Evolutionary conservation across 2,329 filamentous ascomycete genomes (phyloP).

Genomic region (Volutella citrinella): DNA sequence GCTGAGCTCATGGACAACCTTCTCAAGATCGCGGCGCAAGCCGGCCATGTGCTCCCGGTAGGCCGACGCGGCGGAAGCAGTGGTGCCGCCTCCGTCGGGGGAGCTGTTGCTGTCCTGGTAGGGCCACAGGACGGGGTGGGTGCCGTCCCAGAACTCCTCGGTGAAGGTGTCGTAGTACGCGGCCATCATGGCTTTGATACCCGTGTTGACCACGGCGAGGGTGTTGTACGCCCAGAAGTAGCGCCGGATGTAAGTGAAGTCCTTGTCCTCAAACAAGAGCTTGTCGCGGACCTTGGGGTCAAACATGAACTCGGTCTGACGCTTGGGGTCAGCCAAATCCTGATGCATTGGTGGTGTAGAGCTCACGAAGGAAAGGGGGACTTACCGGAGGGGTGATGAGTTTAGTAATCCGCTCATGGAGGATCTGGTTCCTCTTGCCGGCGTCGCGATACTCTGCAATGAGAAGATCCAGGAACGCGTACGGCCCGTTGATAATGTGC

Average conservation of each 20-base stretch:
- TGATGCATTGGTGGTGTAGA: too few relatives aligned
- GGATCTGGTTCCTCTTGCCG: slow-evolving; percentile 53
- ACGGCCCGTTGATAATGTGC: slow-evolving; percentile 57
- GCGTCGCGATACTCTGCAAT: slow-evolving; percentile 60
- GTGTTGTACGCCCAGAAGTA: slow-evolving; percentile 65
- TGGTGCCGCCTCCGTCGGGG: too few relatives aligned
- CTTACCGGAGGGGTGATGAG: slow-evolving; percentile 46
- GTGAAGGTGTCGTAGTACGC: slow-evolving; percentile 57
- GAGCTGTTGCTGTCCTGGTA: slow-evolving; percentile 34
- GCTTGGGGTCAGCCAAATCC: neutral
- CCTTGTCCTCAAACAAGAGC: slow-evolving; percentile 58
- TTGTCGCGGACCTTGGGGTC: slow-evolving; percentile 52
- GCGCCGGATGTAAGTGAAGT: slow-evolving; percentile 58
- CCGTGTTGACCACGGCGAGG: slow-evolving; percentile 56
- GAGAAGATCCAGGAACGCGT: slow-evolving; percentile 58
- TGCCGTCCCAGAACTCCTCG: slow-evolving; percentile 56
- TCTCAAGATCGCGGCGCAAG: slow-evolving; percentile 47
- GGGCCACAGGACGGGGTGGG: slow-evolving; percentile 54
- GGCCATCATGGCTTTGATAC: slow-evolving; percentile 55
- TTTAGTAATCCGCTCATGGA: slow-evolving; percentile 55
- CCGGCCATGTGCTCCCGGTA: slow-evolving; percentile 47
- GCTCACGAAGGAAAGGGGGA: neutral
- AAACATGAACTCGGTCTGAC: slow-evolving; percentile 54
- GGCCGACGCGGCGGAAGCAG: slow-evolving; percentile 42
- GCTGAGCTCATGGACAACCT: slow-evolving; percentile 47